These are phyloP conservation scores for Plasmodium knowlesi DNA, from an alignment of 169 alveolate genomes.

Conservation along the genomic window DNA sequence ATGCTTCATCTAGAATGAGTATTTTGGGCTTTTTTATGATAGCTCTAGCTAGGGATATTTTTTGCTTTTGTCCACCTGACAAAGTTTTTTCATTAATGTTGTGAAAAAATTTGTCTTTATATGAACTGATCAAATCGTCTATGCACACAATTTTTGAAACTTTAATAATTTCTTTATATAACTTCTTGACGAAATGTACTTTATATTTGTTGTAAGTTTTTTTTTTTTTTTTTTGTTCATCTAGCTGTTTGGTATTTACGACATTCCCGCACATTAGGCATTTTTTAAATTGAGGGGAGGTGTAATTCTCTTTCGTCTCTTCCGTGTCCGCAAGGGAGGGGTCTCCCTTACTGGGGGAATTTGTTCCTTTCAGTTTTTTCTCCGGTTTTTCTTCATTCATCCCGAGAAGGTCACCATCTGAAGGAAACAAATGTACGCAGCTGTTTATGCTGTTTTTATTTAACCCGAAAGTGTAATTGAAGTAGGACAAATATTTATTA, in stretches of 20 bases:
- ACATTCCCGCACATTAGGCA: conserved; percentile 53
- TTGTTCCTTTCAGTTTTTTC: background rate
- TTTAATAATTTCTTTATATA: conserved; percentile 66
- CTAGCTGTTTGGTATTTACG: background rate
- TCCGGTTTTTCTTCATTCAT: background rate
- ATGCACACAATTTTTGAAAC: conserved; percentile 46
- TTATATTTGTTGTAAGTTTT: conserved; percentile 50
- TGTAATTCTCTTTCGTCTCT: background rate
- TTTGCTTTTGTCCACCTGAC: conserved; percentile 90
- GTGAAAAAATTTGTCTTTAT: conserved; percentile 49
- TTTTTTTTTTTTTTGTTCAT: conserved; percentile 34
- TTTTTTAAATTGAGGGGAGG: background rate
- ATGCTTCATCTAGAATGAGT: conserved; percentile 92
- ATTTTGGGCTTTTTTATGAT: conserved; percentile 80
- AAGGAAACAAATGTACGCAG: conserved; percentile 38
- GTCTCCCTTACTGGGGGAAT: background rate
- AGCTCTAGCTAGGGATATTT: conserved; percentile 88
- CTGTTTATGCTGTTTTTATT: conserved; percentile 32
- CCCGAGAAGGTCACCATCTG: conserved; percentile 13
- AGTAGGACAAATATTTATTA: conserved; percentile 24
- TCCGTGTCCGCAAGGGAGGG: background rate
- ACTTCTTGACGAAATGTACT: conserved; percentile 43
- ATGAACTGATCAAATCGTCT: conserved; percentile 42
- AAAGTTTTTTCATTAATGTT: conserved; percentile 59
- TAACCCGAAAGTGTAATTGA: conserved; percentile 18